Conservation (phyloP, 2,329 filamentous ascomycete genomes). For the Penicillium sumatraense region DNA sequence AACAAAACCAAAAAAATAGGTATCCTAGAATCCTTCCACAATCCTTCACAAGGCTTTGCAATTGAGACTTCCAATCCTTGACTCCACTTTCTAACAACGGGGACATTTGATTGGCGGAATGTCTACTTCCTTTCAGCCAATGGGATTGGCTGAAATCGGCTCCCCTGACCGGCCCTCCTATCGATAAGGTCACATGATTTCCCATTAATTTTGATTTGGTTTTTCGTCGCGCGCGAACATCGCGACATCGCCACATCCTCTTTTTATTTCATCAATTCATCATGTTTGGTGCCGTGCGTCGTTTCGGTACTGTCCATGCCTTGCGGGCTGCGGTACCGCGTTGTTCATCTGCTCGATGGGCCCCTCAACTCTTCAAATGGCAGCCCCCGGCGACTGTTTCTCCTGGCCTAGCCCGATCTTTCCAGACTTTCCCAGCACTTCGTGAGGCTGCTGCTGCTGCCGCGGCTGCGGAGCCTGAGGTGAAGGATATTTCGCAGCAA, state of each 20-base stretch:
- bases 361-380: constrained; percentile 34
- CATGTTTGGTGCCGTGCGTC: constrained; percentile 47
- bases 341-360: constrained; percentile 31
- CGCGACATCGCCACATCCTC: neutral
- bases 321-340: constrained; percentile 40
- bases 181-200: constrained; percentile 8
- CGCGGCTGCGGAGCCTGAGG: constrained; percentile 17
- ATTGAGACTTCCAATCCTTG: no score
- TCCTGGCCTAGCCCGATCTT: constrained; percentile 27
- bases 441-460: constrained; percentile 32
- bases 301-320: constrained; percentile 42
- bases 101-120: no score
- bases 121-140: no score
- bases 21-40: no score
- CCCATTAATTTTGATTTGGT: neutral
- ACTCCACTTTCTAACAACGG: no score
- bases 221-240: neutral
- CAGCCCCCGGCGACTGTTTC: constrained; percentile 26
- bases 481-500: constrained; percentile 8
- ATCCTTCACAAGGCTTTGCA: no score
- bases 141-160: no score
- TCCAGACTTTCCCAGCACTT: constrained; percentile 35
- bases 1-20: no score
- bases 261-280: constrained; percentile 9
- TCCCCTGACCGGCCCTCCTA: no score